phyloP scores from a whole-genome alignment of 2,329 filamentous ascomycete genomes.

The Trichoderma breve region DNA sequence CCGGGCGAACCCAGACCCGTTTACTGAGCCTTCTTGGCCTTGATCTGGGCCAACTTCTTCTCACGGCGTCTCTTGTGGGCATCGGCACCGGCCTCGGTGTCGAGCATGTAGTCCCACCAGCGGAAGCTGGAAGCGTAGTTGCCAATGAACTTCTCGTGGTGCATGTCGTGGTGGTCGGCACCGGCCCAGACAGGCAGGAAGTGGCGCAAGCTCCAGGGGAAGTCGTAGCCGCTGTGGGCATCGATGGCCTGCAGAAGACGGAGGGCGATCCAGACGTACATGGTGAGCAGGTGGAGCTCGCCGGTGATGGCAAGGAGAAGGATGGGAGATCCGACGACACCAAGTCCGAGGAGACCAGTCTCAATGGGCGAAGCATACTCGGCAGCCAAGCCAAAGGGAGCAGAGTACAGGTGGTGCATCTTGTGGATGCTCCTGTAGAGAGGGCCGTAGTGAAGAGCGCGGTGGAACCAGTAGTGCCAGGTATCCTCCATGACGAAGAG shows the following conservation, averaged over 20 bases:
- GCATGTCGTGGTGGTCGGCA: slow-evolving; percentile 91
- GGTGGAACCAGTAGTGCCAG: slow-evolving; percentile 98
- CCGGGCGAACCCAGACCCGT: neutral
- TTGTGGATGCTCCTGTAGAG: slow-evolving; percentile 98
- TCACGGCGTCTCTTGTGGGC: slow-evolving; percentile 81
- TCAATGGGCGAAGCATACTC: slow-evolving; percentile 98
- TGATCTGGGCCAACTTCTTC: slow-evolving; percentile 65
- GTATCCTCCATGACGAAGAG: slow-evolving; percentile 96
- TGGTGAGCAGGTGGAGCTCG: slow-evolving; percentile 91
- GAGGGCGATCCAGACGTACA: slow-evolving; percentile 94
- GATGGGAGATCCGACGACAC: slow-evolving; percentile 79
- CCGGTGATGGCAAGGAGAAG: slow-evolving; percentile 79
- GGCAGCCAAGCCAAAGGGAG: slow-evolving; percentile 91
- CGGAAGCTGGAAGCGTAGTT: slow-evolving; percentile 98
- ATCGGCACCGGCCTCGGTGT: slow-evolving; percentile 90
- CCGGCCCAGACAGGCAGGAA: slow-evolving; percentile 98
- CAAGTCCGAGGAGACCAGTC: slow-evolving; percentile 89
- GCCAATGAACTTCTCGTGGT: slow-evolving; percentile 98
- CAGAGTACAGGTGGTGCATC: slow-evolving; percentile 98
- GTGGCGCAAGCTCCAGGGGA: slow-evolving; percentile 94
- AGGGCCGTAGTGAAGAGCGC: slow-evolving; percentile 86
- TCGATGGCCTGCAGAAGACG: slow-evolving; percentile 98
- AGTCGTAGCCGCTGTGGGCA: slow-evolving; percentile 96
- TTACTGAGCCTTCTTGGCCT: slow-evolving; percentile 65
- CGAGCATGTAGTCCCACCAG: slow-evolving; percentile 95